Evolutionary conservation across 371 early-diverging fungal species (phyloP), one percentile per base, ranked within the genome.

Genomic region (Rhizopus sp.): DNA sequence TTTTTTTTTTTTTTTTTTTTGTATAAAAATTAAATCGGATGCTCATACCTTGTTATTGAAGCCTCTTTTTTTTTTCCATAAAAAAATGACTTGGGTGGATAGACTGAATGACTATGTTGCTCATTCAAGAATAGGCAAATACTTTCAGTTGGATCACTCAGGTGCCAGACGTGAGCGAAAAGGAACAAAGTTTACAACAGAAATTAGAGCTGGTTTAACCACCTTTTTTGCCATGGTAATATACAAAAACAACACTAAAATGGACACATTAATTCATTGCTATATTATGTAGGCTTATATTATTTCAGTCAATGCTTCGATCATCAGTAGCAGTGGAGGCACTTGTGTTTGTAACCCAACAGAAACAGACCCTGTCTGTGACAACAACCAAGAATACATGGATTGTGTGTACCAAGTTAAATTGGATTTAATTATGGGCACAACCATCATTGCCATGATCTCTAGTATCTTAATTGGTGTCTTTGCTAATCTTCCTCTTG

Each of bases 291-390:
- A 66, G 67, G 68, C 68, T 34, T 67, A 67, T 34, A 67, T 67
- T 49, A 67, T 67, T 38, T 82, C 86, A 5, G 88, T 89, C 31
- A 90, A 90, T 60, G 83, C 91, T 10, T 69, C 84, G 33, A 89
- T 92, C 53, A 79, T 92, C 65, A 79, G 86, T 15, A 88, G 88
- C 47, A 82, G 86, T 16, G 92, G 92, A 42, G 91, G 91, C 37
- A 70, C 88, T 37, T 92, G 91, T 66, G 85, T 77, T 17, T 91
- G 91, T 69, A 69, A 72, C 53, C 23, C 41, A 1, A 80, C 77
- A 4, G 16, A 63, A 8, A 73, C 72, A 16, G 84, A 79, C 32
- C 76, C 77, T 2, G 62, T 68, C 3, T 83, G 83, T 54, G 64
- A 72, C 42, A 60, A 51, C 3, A 69, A 88, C 54, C 53, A 63